Base-by-base conservation (phyloP, 345 rosid genomes). In the Bruguiera parviflora region DNA sequence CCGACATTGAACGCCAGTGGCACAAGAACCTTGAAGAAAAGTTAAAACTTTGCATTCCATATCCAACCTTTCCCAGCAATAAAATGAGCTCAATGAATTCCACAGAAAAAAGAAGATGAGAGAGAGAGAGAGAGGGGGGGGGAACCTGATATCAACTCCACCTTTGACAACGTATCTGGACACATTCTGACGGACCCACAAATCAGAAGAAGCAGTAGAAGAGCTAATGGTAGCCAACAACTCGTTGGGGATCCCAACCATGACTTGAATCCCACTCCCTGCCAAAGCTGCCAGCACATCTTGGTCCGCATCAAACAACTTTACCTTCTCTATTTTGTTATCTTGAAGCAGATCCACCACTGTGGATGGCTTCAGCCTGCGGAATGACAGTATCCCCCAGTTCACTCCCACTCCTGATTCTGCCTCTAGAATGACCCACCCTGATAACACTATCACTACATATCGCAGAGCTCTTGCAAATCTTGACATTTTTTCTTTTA, bases 161-260 rank as follows among this genome's bases (percentile, higher is more conserved):
- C 84, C 89, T 87, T 87, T 89, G 77, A 84, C 86, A 6, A 91
- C 46, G 77, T 84, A 90, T 58, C 85, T 66, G 67, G 98, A 88
- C 64, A 95, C 77, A 71, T 92, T 95, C 82, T 88, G 93, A 65
- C 82, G 83, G 65, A 95, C 86, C 83, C 91, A 95, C 70, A 84
- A 76, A 84, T 95, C 96, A 68, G 93, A 78, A 58, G 87, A 85
- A 20, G 72, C 79, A 37, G 82, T 46, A 4, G 91, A 86, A 55
- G 88, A 86, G 72, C 78, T 77, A 33, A 95, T 67, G 9, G 83
- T 28, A 20, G 85, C 62, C 80, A 95, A 75, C 85, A 84, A 69
- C 51, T 92, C 96, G 72, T 95, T 95, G n/a, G 96, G 96, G 37
- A 95, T 86, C 60, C 89, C 88, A 69, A 90, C 75, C 99, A 95